Evolutionary conservation across 2,329 filamentous ascomycete genomes (phyloP).

Genomic region (Penicillium sp.): DNA sequence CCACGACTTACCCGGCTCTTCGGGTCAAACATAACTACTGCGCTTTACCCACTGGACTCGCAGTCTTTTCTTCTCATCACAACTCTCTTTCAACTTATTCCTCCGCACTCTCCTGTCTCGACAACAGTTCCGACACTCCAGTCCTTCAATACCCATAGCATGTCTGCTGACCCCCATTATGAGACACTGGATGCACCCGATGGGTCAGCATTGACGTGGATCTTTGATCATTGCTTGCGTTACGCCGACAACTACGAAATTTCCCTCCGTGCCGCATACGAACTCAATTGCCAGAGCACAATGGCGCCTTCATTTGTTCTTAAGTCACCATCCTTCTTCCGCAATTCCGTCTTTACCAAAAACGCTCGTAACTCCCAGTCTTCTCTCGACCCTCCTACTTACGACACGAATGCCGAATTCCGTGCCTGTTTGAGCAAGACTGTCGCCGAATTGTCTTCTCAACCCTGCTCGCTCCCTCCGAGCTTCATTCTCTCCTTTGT

Average conservation of each 20-base stretch:
- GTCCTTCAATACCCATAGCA: slow-evolving; percentile 3
- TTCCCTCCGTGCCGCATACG: slow-evolving; percentile 59
- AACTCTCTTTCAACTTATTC: neutral
- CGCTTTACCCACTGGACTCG: neutral
- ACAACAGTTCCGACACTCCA: neutral
- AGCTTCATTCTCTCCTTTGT: slow-evolving; percentile 56
- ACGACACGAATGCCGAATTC: slow-evolving; percentile 36
- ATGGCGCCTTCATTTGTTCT: slow-evolving; percentile 16
- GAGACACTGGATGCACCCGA: slow-evolving; percentile 24
- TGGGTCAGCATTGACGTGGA: slow-evolving; percentile 43
- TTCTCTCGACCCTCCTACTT: slow-evolving; percentile 16
- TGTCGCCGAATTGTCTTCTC: slow-evolving; percentile 50
- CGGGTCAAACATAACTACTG: slow-evolving; percentile 6
- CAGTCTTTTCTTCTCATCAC: neutral
- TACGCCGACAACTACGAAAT: slow-evolving; percentile 58
- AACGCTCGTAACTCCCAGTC: slow-evolving; percentile 18
- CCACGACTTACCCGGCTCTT: neutral
- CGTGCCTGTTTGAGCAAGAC: slow-evolving; percentile 41
- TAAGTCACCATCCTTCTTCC: slow-evolving; percentile 24
- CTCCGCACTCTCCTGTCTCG: neutral
- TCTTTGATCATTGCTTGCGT: slow-evolving; percentile 52
- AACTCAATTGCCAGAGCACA: slow-evolving; percentile 49
- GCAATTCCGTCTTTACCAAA: slow-evolving; percentile 25
- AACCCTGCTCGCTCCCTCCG: slow-evolving; percentile 55
- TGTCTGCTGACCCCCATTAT: slow-evolving; percentile 7